Base-by-base conservation (phyloP, 2,329 filamentous ascomycete species). In the Apiospora pterosperma region DNA sequence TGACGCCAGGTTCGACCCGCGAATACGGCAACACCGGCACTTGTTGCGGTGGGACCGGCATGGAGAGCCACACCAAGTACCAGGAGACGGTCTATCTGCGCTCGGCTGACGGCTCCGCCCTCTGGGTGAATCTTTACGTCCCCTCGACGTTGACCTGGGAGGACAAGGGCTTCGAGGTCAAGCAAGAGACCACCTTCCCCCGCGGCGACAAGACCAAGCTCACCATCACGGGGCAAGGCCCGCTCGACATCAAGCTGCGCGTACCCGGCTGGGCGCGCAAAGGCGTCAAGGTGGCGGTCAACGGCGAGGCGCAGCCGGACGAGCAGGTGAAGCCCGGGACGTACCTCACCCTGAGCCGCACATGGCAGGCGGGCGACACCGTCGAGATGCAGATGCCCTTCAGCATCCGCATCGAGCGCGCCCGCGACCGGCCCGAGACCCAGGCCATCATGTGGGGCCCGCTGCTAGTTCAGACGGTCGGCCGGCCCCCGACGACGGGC, bases 11-110 rank as follows among this genome's bases (percentile, higher is more conserved):
- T 2, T 66, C 70, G 0, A 61, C 61, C 6, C 73, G 74, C 38
- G 72, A 72, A 31, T 75, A 70, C 31, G 74, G 70, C 11, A 76
- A 76, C 62, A 75, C 73, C 0, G 74, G 74, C 2, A 76, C 74
- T 10, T 76, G 74, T 66, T 76, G 74, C 38, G 74, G 74, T 10
- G 74, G 74, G 2, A 72, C 72, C 1, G 74, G 74, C 0, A 69
- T 75, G 70, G 74, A 76, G 67, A 75, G 74, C 64, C 74, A 76
- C 65, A 75, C 74, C 42, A 75, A 76, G 66, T 76, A 76, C 61
- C 74, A 76, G 62, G 74, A 75, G 66, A 75, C 74, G 7, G 70
- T 76, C 2, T 76, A 76, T 68, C 58, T 76, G n/a, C 72, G 71
- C 36, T 73, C 73, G 7, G 74, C 74, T 1, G 73, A 76, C 34